Evolutionary conservation across 2,329 filamentous ascomycete genomes (phyloP), one percentile per base, ranked within the genome.

Genomic region (Zalaria obscura): DNA sequence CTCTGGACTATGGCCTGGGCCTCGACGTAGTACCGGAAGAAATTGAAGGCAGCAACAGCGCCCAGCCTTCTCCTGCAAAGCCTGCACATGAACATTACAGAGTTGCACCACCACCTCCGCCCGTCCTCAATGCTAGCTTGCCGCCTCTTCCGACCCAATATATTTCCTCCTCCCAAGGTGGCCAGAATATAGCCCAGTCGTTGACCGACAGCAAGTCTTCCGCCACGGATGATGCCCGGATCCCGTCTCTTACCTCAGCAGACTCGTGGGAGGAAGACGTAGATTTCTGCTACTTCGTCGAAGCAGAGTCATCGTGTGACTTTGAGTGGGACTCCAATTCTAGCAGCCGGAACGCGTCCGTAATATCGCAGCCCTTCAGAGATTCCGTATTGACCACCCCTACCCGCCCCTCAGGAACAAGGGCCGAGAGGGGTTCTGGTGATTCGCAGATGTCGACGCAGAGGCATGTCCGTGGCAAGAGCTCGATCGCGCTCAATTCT

Each of bases 281-380:
- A 42, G 74, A 78, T 48, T 77, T 72, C 50, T 75, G 72, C 50
- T 78, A 78, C 48, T 70, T 76, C 45, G 69, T 75, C 51, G 72
- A 70, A 26, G 68, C 73, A 4, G 75, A 78, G 54, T 73, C 74
- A 2, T 70, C 72, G 40, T 76, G 70, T 47, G 66, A 78, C 46
- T 76, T 75, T 43, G 71, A 77, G 44, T 78, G 74, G 73, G 63
- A 68, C 42, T 32, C 29, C 7, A n/a, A 7, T 7, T 7, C 29
- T 7, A 7, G 7, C 7, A 32, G 29, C 29, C 29, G 29, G 7
- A 32, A 32, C n/a, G 29, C 60, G 26, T 44, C 42, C 10, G 39
- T 44, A n/a, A 52, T 25, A 28, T 45, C n/a, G n/a, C 29, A 32
- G 29, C 18, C 18, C 18, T 32, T 7, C 29, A n/a, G n/a, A n/a